These are phyloP conservation scores for Phytophthora aleatoria DNA, from an alignment of 352 stramenopile genomes.

Conservation along the genomic window DNA sequence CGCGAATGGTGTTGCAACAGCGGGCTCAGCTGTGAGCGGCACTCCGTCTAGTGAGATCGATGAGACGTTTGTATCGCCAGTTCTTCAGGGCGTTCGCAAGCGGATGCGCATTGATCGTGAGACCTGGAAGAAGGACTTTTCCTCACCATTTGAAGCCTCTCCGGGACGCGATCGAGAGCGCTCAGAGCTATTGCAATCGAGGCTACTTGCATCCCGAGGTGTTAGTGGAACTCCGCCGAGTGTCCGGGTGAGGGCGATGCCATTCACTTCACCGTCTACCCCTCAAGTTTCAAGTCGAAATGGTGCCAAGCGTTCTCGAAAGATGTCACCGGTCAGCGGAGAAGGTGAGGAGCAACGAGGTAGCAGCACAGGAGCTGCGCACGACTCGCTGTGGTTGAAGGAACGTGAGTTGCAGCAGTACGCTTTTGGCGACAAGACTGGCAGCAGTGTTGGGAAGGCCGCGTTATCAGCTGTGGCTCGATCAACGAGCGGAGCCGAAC, in stretches of 20 bases:
- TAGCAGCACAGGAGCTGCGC: not conserved
- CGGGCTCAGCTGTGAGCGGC: constrained; percentile 17
- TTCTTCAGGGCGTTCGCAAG: constrained; percentile 58
- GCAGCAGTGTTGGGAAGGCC: constrained; percentile 11
- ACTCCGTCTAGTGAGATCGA: constrained; percentile 45
- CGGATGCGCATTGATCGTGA: constrained; percentile 70
- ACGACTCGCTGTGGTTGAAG: constrained; percentile 14
- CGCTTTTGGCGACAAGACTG: constrained; percentile 5
- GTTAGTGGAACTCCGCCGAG: constrained; percentile 10
- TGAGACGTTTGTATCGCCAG: constrained; percentile 66
- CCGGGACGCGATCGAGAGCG: constrained; percentile 52
- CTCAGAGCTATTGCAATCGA: constrained; percentile 56
- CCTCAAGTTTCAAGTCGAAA: constrained; percentile 22
- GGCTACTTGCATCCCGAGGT: constrained; percentile 33
- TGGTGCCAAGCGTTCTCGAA: constrained; percentile 19
- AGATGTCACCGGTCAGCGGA: constrained; percentile 30
- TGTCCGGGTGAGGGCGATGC: constrained; percentile 25
- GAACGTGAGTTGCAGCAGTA: constrained; percentile 18
- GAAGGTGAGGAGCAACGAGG: constrained; percentile 18
- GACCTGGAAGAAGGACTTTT: constrained; percentile 73
- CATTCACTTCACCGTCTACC: constrained; percentile 21
- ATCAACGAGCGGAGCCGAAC: constrained; percentile 20
- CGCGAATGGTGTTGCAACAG: constrained; percentile 30
- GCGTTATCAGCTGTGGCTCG: constrained; percentile 29
- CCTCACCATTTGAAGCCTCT: constrained; percentile 66